Percentiles rank a stretch among this genome's conserved stretches.
These are phyloP conservation scores for Lipomyces yamadae DNA, from an alignment of 805 yeast species.

Conservation along the genomic window DNA sequence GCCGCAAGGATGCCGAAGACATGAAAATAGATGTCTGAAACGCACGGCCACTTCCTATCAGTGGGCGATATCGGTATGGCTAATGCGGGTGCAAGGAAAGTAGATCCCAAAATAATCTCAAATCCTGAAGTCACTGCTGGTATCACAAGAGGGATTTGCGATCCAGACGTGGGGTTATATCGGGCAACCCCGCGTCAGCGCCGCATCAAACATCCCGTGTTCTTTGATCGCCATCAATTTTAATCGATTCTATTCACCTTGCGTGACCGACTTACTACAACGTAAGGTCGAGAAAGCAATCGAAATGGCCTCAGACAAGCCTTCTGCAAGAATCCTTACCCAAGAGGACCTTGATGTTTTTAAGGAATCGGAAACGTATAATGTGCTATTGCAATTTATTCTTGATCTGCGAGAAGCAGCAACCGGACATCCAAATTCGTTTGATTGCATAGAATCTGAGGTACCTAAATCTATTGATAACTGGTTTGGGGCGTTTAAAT, in stretches of 20 bases:
- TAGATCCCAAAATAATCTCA: not conserved
- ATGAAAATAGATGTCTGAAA: not conserved
- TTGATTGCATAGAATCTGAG: constrained; percentile 49
- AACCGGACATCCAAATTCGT: constrained; percentile 61
- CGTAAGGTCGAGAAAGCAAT: not conserved
- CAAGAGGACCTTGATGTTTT: constrained; percentile 67
- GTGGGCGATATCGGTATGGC: not conserved
- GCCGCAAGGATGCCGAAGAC: constrained; percentile 21
- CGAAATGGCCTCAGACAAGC: constrained; percentile 4
- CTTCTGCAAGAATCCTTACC: constrained; percentile 49
- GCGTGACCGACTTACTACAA: not conserved
- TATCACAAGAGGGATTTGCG: too few relatives aligned
- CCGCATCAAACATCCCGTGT: too few relatives aligned
- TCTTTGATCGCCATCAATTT: too few relatives aligned
- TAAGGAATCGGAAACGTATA: constrained; percentile 56
- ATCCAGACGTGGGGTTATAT: too few relatives aligned
- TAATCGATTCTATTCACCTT: too few relatives aligned
- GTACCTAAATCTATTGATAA: constrained; percentile 9
- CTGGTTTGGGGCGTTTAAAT: not conserved
- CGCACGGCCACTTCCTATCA: not conserved
- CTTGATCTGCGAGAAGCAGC: constrained; percentile 65
- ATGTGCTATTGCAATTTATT: constrained; percentile 60
- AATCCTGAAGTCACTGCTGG: too few relatives aligned
- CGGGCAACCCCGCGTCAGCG: too few relatives aligned
- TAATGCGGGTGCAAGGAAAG: not conserved